Conservation (phyloP, 2,329 filamentous ascomycete genomes). For the Aspergillus amoenus region DNA sequence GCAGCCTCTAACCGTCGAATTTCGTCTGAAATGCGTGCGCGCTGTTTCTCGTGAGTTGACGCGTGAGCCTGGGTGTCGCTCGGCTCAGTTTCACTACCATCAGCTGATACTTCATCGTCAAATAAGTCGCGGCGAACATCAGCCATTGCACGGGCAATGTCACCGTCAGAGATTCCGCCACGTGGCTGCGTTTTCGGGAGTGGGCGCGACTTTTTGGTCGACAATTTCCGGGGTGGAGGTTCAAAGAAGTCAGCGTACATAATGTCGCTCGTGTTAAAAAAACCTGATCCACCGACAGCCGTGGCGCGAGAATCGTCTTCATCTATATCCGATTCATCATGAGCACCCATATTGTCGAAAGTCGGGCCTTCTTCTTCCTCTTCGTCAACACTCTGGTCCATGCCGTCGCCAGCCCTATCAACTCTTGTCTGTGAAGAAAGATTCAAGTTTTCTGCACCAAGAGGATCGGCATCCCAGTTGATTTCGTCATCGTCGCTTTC, state of each 20-base stretch:
- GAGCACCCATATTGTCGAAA: slow-evolving; percentile 75
- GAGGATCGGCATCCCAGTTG: slow-evolving; percentile 81
- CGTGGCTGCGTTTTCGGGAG: slow-evolving; percentile 53
- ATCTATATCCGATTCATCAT: slow-evolving; percentile 62
- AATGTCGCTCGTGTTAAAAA: slow-evolving; percentile 79
- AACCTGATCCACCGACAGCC: slow-evolving; percentile 59
- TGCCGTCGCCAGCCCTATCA: slow-evolving; percentile 53
- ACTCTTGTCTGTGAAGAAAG: slow-evolving; percentile 7
- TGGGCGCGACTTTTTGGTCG: slow-evolving; percentile 54
- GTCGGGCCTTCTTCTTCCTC: slow-evolving; percentile 77
- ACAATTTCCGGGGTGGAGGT: slow-evolving; percentile 71
- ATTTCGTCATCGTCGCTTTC: slow-evolving; percentile 79
- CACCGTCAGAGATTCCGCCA: slow-evolving; percentile 56
- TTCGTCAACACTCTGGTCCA: slow-evolving; percentile 57
- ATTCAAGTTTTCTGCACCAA: slow-evolving; percentile 41
- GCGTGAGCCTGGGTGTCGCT: slow-evolving; percentile 39
- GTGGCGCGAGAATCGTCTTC: slow-evolving; percentile 58
- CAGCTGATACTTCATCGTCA: slow-evolving; percentile 61
- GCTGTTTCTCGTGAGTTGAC: slow-evolving; percentile 82
- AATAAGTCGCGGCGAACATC: slow-evolving; percentile 89
- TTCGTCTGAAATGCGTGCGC: slow-evolving; percentile 82
- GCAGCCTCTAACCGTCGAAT: slow-evolving; percentile 88
- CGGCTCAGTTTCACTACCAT: slow-evolving; percentile 62
- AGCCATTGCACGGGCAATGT: slow-evolving; percentile 79
- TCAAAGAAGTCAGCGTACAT: slow-evolving; percentile 94